Evolutionary conservation across 2,329 filamentous ascomycete species (phyloP), one percentile per base, ranked within the genome.

Genomic region (Colletotrichum incanum): DNA sequence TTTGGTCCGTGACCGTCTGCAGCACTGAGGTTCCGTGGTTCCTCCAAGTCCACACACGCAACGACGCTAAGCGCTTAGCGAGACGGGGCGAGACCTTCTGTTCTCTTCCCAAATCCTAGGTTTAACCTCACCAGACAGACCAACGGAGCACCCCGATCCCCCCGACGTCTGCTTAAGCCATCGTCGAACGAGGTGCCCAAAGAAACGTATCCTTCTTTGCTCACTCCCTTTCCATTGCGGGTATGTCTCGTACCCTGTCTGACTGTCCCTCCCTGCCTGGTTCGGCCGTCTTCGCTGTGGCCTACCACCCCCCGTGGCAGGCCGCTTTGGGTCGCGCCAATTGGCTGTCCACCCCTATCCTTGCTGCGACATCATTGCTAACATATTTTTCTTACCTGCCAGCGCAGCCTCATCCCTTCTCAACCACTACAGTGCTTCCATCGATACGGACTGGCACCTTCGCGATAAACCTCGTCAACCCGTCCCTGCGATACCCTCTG

Each of bases 11-110:
- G 11, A 41, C 54, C n/a, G 54, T 41, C 54, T 26, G 34, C 54
- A 56, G 14, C 54, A 56, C 34, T 39, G 34, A 58, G 14, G n/a
- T 58, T 62, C 61, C 34, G 59, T 47, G 59, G 43, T 63, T 8
- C 23, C 52, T 55, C 65, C 54, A 60, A 63, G 59, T 34, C 39
- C 72, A 70, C 31, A 50, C 59, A 52, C 60, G 45, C 45, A 52
- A 49, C 56, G 45, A 75, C 75, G 74, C 76, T 77, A 77, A 74
- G 75, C 76, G 76, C 76, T 76, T 76, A 78, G 75, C 76, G 76
- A 77, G 76, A 76, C 74, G 74, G 75, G 67, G 71, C 72, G 62
- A 73, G 64, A 67, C 64, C 56, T 49, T 68, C 66, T 73, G 65
- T 74, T 72, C 61, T 63, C 66, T 66, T 70, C 55, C 72, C 76